phyloP scores from a whole-genome alignment of 2,329 filamentous ascomycete genomes.

The Scytalidium lignicola region DNA sequence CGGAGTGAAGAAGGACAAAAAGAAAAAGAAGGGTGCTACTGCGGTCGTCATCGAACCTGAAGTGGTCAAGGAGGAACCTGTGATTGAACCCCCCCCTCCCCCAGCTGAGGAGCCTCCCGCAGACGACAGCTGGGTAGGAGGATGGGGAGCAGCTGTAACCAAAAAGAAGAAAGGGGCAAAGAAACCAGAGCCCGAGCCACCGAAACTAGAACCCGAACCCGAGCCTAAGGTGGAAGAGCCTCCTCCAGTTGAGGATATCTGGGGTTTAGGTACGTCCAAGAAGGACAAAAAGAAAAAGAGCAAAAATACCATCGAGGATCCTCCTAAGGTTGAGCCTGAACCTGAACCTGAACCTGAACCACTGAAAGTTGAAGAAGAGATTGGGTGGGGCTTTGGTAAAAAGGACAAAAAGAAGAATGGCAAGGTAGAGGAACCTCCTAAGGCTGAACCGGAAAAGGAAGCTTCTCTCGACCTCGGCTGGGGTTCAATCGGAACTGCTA shows the following conservation, averaged over 20 bases:
- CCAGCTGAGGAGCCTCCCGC: slow-evolving; percentile 17
- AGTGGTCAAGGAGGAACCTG: slow-evolving; percentile 18
- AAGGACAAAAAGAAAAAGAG: slow-evolving; percentile 52
- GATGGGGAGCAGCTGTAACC: slow-evolving; percentile 42
- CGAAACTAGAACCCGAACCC: slow-evolving; percentile 18
- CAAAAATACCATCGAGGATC: slow-evolving; percentile 17
- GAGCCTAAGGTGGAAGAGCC: slow-evolving; percentile 10
- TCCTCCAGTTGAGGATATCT: slow-evolving; percentile 37
- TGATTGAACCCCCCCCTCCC: slow-evolving; percentile 10
- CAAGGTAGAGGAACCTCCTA: slow-evolving; percentile 15
- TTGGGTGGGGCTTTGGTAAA: slow-evolving; percentile 30
- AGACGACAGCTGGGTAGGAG: slow-evolving; percentile 48
- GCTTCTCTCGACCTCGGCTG: slow-evolving; percentile 41
- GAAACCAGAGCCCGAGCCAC: slow-evolving; percentile 22
- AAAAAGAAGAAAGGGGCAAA: slow-evolving; percentile 40
- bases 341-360: slow-evolving; percentile 26
- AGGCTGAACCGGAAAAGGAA: slow-evolving; percentile 18
- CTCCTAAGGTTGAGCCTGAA: slow-evolving; percentile 22
- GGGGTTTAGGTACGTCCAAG: slow-evolving; percentile 38
- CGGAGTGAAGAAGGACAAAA: slow-evolving; percentile 38
- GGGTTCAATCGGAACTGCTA: slow-evolving; percentile 40
- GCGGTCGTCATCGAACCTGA: slow-evolving; percentile 17
- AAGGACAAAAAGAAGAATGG: slow-evolving; percentile 40
- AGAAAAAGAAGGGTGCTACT: slow-evolving; percentile 35
- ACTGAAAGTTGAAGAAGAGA: slow-evolving; percentile 5